Evolutionary conservation across 2,329 filamentous ascomycete species (phyloP).

Genomic region (Penicillium sumatraense): DNA sequence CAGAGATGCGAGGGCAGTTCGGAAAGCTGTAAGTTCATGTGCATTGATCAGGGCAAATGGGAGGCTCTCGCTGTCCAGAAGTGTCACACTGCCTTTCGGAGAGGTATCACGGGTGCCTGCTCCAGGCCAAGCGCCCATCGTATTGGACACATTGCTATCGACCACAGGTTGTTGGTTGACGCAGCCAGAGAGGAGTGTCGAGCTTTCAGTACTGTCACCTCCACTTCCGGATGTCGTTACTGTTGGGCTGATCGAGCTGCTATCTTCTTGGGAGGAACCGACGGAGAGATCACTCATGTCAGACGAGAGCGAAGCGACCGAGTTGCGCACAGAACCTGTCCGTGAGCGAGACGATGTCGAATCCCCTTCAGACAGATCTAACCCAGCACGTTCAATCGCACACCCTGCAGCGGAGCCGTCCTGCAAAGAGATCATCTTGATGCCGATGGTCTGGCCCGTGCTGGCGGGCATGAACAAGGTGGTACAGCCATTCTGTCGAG

Average conservation of each 20-base stretch:
- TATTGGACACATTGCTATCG: conserved; percentile 28
- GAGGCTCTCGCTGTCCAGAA: conserved; percentile 62
- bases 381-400: conserved; percentile 35
- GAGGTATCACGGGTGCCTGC: conserved; percentile 48
- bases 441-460: conserved; percentile 62
- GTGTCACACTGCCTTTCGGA: conserved; percentile 61
- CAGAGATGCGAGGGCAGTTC: conserved; percentile 65
- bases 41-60: conserved; percentile 69
- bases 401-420: conserved; percentile 37
- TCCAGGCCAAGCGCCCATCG: conserved; percentile 39
- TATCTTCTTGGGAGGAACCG: conserved; percentile 37
- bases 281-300: conserved; percentile 41
- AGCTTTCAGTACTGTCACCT: conserved; percentile 29
- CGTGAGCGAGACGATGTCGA: conserved; percentile 21
- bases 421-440: conserved; percentile 67
- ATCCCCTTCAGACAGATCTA: conserved; percentile 22
- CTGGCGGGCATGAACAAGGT: conserved; percentile 72
- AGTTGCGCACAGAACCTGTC: conserved; percentile 28
- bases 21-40: conserved; percentile 70
- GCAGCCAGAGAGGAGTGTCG: conserved; percentile 35
- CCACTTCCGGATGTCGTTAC: conserved; percentile 17
- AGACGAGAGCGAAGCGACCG: conserved; percentile 40
- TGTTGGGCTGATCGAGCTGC: conserved; percentile 22
- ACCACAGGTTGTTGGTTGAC: conserved; percentile 36
- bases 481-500: conserved; percentile 63